Percentiles rank a stretch among this genome's conserved stretches.
Evolutionary conservation across 192 early-diverging fungal species (phyloP).

Genomic region (Umbelopsis isabellina): DNA sequence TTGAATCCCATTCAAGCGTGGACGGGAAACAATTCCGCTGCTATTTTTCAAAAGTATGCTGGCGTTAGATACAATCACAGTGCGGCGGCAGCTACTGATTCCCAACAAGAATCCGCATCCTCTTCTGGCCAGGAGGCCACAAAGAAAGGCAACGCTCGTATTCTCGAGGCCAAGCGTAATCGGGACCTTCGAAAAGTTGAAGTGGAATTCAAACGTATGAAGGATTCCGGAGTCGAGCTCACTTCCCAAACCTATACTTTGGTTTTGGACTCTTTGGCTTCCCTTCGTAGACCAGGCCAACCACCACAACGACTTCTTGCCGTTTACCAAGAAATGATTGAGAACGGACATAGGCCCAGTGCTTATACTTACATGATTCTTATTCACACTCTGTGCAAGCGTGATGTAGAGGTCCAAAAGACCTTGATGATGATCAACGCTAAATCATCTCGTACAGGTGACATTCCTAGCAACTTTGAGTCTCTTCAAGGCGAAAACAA

Average conservation of each 20-base stretch:
- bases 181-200: conserved; percentile 33
- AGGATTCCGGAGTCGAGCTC: conserved; percentile 26
- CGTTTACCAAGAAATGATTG: conserved; percentile 43
- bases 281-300: conserved; percentile 33
- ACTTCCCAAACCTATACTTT: conserved; percentile 40
- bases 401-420: conserved; percentile 47
- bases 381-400: conserved; percentile 36
- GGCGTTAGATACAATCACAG: conserved; percentile 23
- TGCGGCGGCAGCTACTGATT: conserved; percentile 1
- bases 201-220: conserved; percentile 30
- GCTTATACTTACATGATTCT: conserved; percentile 33
- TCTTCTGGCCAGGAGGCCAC: conserved; percentile 11
- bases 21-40: conserved; percentile 15
- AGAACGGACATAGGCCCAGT: conserved; percentile 20
- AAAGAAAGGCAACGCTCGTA: conserved; percentile 27
- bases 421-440: conserved; percentile 38
- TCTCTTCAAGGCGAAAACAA: conserved; percentile 37
- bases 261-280: conserved; percentile 36
- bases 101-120: neutral
- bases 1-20: conserved; percentile 15
- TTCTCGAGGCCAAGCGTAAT: conserved; percentile 32
- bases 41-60: conserved; percentile 9
- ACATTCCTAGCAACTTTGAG: conserved; percentile 26
- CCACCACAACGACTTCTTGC: conserved; percentile 23
- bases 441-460: conserved; percentile 31